phyloP scores from a whole-genome alignment of 192 early-diverging fungal species.

The Phlyctochytrium arcticum region DNA sequence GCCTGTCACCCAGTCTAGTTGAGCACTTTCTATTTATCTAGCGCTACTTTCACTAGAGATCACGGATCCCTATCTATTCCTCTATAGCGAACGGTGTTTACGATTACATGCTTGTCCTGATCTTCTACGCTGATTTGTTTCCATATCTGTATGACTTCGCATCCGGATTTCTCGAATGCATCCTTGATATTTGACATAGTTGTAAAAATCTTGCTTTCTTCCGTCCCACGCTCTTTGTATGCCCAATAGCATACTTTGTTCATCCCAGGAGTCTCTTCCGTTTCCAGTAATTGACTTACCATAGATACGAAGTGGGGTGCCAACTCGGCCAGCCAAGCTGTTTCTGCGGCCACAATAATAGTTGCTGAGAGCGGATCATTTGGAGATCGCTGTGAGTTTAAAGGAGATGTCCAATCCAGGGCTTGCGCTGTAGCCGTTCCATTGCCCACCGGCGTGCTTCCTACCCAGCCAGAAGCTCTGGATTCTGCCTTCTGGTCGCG shows the following conservation, averaged over 20 bases:
- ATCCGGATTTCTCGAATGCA: conserved; percentile 6
- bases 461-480: background rate
- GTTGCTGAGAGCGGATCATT: conserved; percentile 10
- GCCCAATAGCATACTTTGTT: conserved; percentile 22
- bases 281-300: background rate
- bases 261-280: background rate
- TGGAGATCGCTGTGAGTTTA: background rate
- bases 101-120: conserved; percentile 15
- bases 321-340: conserved; percentile 21
- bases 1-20: background rate
- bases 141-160: conserved; percentile 12
- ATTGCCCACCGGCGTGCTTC: background rate
- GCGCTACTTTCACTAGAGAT: no score
- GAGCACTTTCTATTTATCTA: no score
- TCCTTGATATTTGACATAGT: conserved; percentile 13
- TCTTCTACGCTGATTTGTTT: conserved; percentile 8
- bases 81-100: background rate
- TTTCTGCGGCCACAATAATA: conserved; percentile 16
- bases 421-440: conserved; percentile 14
- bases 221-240: conserved; percentile 23
- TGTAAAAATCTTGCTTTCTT: conserved; percentile 19
- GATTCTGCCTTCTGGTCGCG: background rate
- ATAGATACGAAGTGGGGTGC: conserved; percentile 12
- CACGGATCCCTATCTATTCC: no score
- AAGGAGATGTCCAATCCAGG: conserved; percentile 13